Conservation (phyloP, 73 alveolate species). For the Symbiodinium natans region DNA sequence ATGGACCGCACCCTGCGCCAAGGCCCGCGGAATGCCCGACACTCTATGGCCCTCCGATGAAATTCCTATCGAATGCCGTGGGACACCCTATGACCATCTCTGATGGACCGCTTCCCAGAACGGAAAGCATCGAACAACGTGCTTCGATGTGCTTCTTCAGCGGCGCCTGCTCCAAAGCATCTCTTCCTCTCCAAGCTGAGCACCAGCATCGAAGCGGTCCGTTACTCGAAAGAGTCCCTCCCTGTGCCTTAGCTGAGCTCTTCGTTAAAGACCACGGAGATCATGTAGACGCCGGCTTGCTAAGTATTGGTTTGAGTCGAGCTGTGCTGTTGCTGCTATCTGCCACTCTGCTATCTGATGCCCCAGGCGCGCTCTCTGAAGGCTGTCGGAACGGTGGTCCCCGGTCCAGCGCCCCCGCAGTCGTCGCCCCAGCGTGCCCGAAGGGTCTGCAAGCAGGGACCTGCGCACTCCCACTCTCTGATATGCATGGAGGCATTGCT, state of each 20-base stretch:
- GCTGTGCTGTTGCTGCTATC: not conserved
- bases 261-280: too few relatives aligned
- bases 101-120: too few relatives aligned
- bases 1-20: too few relatives aligned
- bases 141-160: too few relatives aligned
- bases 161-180: slow-evolving; percentile 57
- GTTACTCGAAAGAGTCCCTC: slow-evolving; percentile 16
- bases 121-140: too few relatives aligned
- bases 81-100: too few relatives aligned
- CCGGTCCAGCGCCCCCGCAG: not conserved
- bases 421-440: not conserved
- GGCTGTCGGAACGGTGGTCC: not conserved
- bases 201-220: slow-evolving; percentile 24
- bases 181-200: slow-evolving; percentile 55
- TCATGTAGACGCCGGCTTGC: too few relatives aligned
- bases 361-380: not conserved
- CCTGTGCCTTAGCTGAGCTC: slow-evolving; percentile 7
- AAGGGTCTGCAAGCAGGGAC: not conserved
- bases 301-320: not conserved
- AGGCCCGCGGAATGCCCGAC: too few relatives aligned
- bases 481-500: not conserved
- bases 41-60: too few relatives aligned
- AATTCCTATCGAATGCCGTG: too few relatives aligned
- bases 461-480: not conserved
- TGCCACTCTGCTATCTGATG: not conserved